These are phyloP conservation scores for Penicillium crystallinum DNA, from an alignment of 495 filamentous ascomycete genomes.

Conservation along the genomic window DNA sequence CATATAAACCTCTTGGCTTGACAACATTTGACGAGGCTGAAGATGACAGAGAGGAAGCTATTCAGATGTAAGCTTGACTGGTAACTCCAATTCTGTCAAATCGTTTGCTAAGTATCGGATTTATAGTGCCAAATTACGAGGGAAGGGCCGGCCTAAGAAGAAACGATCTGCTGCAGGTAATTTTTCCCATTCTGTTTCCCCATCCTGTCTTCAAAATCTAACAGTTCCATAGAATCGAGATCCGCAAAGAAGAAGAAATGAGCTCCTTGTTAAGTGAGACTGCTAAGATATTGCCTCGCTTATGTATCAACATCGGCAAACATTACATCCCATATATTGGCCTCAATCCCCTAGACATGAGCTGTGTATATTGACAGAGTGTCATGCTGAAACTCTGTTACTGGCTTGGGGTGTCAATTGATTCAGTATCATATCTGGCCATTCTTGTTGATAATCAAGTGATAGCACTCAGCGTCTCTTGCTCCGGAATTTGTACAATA, in stretches of 20 bases:
- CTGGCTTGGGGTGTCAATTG: neutral
- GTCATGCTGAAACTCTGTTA: no score
- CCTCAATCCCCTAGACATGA: neutral
- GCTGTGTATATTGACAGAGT: neutral
- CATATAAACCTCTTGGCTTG: constrained; percentile 48
- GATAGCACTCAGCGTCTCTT: neutral
- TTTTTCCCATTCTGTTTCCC: neutral
- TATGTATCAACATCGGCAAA: neutral
- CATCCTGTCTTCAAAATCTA: neutral
- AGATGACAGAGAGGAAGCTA: constrained; percentile 70
- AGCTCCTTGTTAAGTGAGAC: neutral
- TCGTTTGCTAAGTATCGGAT: no score
- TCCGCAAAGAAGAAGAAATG: constrained; percentile 45
- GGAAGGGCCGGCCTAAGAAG: constrained; percentile 91
- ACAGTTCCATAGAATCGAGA: constrained; percentile 28
- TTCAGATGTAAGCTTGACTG: constrained; percentile 63
- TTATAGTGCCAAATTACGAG: constrained; percentile 63
- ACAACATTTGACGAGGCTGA: constrained; percentile 67
- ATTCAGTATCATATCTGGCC: neutral
- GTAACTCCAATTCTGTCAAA: no score
- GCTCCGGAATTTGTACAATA: neutral
- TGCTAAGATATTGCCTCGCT: neutral
- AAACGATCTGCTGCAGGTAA: constrained; percentile 66
- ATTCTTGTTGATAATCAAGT: neutral
- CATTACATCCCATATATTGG: neutral